These are phyloP conservation scores for Anthracocystis panici-leucophaei DNA, from an alignment of 1,284 basidiomycete genomes.

Conservation along the genomic window DNA sequence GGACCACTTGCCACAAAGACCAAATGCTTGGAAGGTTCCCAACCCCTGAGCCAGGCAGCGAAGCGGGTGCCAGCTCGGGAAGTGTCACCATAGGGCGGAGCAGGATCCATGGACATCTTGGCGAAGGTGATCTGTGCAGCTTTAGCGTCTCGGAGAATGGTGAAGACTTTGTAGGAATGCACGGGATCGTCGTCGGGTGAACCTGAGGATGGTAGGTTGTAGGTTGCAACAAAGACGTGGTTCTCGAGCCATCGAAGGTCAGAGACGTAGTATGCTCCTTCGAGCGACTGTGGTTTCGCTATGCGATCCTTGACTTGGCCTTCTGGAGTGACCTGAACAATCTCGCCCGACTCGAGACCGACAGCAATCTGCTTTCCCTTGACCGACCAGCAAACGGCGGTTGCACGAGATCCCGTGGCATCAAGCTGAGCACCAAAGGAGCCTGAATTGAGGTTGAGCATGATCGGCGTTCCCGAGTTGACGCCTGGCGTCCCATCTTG, in stretches of 20 bases:
- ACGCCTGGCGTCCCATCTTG: constrained; percentile 68
- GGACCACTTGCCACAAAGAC: constrained; percentile 79
- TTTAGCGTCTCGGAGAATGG: constrained; percentile 78
- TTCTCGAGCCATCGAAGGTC: constrained; percentile 79
- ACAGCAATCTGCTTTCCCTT: constrained; percentile 87
- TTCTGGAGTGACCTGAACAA: constrained; percentile 78
- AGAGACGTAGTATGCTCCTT: constrained; percentile 73
- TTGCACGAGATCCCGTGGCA: constrained; percentile 31
- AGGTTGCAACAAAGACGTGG: constrained; percentile 79
- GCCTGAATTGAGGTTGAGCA: constrained; percentile 51
- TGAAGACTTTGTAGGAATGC: constrained; percentile 75
- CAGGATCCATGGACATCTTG: constrained; percentile 72
- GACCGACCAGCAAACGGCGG: constrained; percentile 81
- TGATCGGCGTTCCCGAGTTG: constrained; percentile 36
- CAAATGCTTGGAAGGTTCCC: constrained; percentile 77
- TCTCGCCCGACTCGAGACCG: constrained; percentile 79
- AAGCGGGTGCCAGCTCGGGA: constrained; percentile 75
- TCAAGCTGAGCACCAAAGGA: constrained; percentile 45
- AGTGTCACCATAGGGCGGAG: constrained; percentile 74
- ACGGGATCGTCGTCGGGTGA: constrained; percentile 58
- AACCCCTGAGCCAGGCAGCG: constrained; percentile 74
- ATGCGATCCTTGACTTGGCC: constrained; percentile 76
- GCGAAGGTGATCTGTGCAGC: constrained; percentile 73
- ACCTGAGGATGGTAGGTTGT: constrained; percentile 70
- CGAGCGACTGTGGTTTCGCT: constrained; percentile 73